Percentiles rank a stretch among this genome's conserved stretches.
Evolutionary conservation across 208 protist genomes (phyloP).

Genomic region (Wallacemonas sp.): DNA sequence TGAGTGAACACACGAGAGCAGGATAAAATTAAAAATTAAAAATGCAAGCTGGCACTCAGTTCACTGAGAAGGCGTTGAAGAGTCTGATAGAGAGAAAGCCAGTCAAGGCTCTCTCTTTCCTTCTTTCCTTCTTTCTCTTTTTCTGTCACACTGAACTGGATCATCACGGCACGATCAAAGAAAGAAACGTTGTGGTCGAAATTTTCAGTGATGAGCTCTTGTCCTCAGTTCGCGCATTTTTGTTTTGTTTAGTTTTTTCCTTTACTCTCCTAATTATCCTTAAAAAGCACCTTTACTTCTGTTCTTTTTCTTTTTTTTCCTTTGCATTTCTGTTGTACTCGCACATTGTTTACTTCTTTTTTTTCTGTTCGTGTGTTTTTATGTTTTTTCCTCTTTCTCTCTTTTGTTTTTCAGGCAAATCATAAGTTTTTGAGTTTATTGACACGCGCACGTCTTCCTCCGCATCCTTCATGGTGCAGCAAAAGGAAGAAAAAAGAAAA

Average conservation of each 20-base stretch:
- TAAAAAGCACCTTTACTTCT: background rate
- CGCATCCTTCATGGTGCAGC: background rate
- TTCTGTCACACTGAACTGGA: background rate
- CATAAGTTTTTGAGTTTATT: background rate
- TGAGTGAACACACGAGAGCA: no score
- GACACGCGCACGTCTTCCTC: background rate
- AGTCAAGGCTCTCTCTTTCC: no score
- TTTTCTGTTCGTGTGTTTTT: background rate
- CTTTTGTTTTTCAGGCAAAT: no score
- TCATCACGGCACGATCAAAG: background rate
- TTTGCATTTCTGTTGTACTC: background rate
- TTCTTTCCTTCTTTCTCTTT: background rate
- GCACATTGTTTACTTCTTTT: background rate
- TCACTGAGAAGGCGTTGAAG: background rate
- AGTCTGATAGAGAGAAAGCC: no score
- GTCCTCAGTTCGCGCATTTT: no score
- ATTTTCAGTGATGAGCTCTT: no score
- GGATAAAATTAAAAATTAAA: no score
- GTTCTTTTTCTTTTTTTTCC: background rate
- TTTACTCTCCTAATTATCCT: background rate
- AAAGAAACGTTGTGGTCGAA: no score
- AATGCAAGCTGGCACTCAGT: background rate
- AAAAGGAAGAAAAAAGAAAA: no score
- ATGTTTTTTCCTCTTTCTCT: background rate
- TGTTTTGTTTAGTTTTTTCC: no score